Base-by-base conservation (phyloP, 495 filamentous ascomycete genomes). In the Aspergillus nanangensis region DNA sequence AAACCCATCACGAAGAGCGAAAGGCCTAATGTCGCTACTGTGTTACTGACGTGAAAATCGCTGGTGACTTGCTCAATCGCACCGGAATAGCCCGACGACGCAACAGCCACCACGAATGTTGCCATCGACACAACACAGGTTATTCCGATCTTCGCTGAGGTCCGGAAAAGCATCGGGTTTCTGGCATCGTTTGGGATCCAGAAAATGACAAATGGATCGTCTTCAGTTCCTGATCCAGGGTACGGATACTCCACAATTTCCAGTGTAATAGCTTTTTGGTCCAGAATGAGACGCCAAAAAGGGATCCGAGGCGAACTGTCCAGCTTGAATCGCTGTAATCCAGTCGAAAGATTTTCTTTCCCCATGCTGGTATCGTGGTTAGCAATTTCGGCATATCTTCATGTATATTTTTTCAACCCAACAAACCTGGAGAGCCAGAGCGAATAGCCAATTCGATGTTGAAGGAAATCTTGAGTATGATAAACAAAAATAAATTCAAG, bases 1-100 rank as follows among this genome's bases (percentile, higher is more conserved):
- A 86, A 83, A 0, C 84, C 83, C 3, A 84, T 40, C 10, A 86
- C 81, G 54, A 79, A 87, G 35, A 85, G 63, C 0, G 82, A 83
- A n/a, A 86, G 47, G 2, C 79, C 80, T 2, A 85, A 58, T 18
- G 76, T 77, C 13, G 72, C 72, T 0, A 85, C 66, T 23, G 76
- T 74, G 1, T 61, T 56, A 17, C 69, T 67, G 33, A 81, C 63
- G 17, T 72, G 22, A 52, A 85, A 84, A 11, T 74, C 69, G 2
- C n/a, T 27, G 29, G 78, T 67, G 36, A 86, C 71, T 42, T 79
- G 62, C 4, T 61, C 55, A 11, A 83, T 62, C 31, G 82, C 82
- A 4, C 84, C 82, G 21, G 77, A 57, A 46, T 81, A 88, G 5
- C 81, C 83, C 3, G 83, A 83, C 5, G 81, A 84, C 23, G 77